Evolutionary conservation across 1,284 basidiomycete genomes (phyloP).

Genomic region (Coniferiporia sulphurascens): DNA sequence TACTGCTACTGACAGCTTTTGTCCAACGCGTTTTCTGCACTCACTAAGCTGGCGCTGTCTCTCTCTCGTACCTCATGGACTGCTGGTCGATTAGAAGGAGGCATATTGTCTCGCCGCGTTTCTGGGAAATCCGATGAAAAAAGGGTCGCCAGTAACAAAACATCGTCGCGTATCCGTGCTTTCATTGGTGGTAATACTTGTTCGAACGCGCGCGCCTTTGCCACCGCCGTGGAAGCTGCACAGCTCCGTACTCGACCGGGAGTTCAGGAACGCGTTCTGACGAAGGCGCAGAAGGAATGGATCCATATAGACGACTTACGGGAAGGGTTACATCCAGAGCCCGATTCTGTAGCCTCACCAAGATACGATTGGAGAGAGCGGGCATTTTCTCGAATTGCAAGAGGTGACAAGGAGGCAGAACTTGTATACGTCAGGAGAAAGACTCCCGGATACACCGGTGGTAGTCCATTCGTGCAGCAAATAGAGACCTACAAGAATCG

Average conservation of each 20-base stretch:
- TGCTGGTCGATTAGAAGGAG: background rate
- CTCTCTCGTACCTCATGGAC: background rate
- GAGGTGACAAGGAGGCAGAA: background rate
- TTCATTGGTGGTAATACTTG: slow-evolving; percentile 5
- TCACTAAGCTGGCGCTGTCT: slow-evolving; percentile 4
- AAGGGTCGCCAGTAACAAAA: background rate
- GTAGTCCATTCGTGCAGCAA: background rate
- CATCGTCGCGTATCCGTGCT: background rate
- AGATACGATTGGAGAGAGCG: slow-evolving; percentile 13
- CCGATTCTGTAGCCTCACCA: background rate
- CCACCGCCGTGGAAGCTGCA: background rate
- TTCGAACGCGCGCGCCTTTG: background rate
- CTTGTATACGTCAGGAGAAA: background rate
- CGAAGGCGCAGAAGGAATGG: slow-evolving; percentile 14
- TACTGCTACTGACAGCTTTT: no score
- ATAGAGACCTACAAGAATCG: slow-evolving; percentile 26
- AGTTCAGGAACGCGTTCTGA: background rate
- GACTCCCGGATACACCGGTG: background rate
- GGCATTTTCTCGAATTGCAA: slow-evolving; percentile 1
- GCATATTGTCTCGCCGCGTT: background rate
- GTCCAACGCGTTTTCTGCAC: background rate
- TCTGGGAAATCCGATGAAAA: background rate
- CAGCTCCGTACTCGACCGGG: no score
- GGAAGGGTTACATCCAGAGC: background rate
- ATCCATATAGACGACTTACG: background rate